A percentile compares a stretch with the other conserved stretches of the same genome.
Conservation (phyloP, 768 basidiomycete genomes). For the Auriculariales sp. region DNA sequence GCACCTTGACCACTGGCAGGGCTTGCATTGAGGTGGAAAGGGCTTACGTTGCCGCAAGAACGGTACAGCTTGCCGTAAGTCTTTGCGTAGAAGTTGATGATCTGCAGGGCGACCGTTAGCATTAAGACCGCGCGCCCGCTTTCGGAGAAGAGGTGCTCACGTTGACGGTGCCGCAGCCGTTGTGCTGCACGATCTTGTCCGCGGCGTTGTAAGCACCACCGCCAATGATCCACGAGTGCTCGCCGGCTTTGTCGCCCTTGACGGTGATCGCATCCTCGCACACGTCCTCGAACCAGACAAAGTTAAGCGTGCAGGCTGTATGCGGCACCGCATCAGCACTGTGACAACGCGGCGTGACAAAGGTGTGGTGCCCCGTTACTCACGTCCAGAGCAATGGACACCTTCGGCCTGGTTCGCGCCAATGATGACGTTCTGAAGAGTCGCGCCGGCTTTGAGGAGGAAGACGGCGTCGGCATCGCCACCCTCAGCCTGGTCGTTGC, state of each 20-base stretch:
- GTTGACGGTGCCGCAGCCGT: conserved; percentile 3
- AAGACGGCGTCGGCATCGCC: conserved; percentile 27
- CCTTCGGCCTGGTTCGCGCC: conserved; percentile 28
- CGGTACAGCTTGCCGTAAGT: too few relatives aligned
- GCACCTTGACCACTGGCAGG: too few relatives aligned
- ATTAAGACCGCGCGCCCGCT: too few relatives aligned
- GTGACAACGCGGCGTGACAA: neutral
- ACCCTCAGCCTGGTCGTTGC: conserved; percentile 22
- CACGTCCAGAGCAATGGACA: conserved; percentile 20
- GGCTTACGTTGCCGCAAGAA: too few relatives aligned
- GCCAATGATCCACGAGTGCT: neutral
- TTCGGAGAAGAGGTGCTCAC: conserved; percentile 1
- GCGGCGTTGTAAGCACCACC: neutral
- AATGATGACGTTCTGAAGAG: conserved; percentile 24
- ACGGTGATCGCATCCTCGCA: conserved; percentile 27
- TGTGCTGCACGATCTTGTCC: conserved; percentile 2
- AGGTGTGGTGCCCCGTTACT: neutral
- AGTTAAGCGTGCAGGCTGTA: neutral
- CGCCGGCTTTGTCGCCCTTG: too few relatives aligned
- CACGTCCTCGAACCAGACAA: conserved; percentile 14
- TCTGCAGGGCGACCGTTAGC: too few relatives aligned
- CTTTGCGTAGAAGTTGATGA: too few relatives aligned
- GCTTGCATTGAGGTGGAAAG: too few relatives aligned
- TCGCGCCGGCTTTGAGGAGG: conserved; percentile 25
- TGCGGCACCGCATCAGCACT: neutral